A percentile compares a stretch with the other conserved stretches of the same genome.
Evolutionary conservation across 306 rosid genomes (phyloP).

Genomic region (Fragaria iinumae): DNA sequence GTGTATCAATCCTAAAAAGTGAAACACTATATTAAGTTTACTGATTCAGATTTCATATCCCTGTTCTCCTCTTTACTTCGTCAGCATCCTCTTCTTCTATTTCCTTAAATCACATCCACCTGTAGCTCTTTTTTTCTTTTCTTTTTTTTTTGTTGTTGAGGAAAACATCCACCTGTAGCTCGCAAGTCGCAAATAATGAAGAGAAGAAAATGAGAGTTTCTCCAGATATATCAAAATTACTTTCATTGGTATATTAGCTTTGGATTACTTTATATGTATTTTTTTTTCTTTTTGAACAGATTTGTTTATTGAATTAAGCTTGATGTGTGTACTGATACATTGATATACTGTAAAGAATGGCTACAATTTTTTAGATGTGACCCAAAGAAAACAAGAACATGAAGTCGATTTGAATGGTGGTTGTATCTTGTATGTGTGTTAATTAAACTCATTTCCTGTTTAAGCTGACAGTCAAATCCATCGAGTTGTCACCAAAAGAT

Average conservation of each 20-base stretch:
- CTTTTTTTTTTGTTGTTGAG: too few relatives aligned
- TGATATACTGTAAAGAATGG: not conserved
- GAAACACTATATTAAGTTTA: not conserved
- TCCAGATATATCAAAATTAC: too few relatives aligned
- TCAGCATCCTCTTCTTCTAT: not conserved
- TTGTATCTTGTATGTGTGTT: not conserved
- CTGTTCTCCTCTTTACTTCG: not conserved
- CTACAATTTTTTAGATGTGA: not conserved
- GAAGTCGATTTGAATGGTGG: not conserved
- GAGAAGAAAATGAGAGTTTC: not conserved
- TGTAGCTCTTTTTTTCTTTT: not conserved
- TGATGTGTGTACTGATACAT: too few relatives aligned
- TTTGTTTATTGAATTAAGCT: too few relatives aligned
- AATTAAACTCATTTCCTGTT: not conserved
- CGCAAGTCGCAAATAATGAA: not conserved
- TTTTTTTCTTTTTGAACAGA: too few relatives aligned
- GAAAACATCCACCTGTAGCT: not conserved
- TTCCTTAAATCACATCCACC: not conserved
- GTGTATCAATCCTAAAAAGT: not conserved
- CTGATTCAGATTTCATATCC: not conserved
- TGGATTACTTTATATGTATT: too few relatives aligned
- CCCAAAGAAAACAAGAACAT: not conserved
- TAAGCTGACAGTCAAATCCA: constrained; percentile 14
- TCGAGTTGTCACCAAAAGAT: not conserved
- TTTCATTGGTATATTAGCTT: too few relatives aligned